Evolutionary conservation across 2,329 filamentous ascomycete genomes (phyloP), one percentile per base, ranked within the genome.

Genomic region (Hymenoscyphus scutula): DNA sequence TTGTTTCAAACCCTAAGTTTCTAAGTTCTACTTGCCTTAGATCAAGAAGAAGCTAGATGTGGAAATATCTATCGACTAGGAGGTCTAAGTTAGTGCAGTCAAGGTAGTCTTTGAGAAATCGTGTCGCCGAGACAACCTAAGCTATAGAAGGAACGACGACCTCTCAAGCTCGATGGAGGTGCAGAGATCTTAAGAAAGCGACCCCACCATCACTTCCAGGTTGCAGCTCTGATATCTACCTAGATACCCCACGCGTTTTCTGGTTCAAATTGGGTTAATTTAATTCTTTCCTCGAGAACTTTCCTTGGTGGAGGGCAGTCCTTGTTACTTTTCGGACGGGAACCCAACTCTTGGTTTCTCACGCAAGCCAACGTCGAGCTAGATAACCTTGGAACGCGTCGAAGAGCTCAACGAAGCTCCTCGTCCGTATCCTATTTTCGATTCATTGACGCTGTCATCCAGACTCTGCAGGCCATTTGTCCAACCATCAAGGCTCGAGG

Each of bases 391-490:
- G n/a, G n/a, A n/a, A n/a, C 15, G 23, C n/a, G 19, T 23, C 15
- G 11, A 19, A 13, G 25, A 25, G 11, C 23, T 51, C 23, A 25
- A 5, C 19, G 23, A 51, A 23, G 19, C 25, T 25, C 19, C 23
- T 51, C 45, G 45, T 23, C 45, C 23, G 45, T 23, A 25, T 25
- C 41, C 19, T 13, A 25, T 25, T 37, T 25, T 51, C 45, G 5
- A 25, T 48, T 51, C 45, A 51, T 51, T 25, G 23, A 51, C 11
- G 45, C 45, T 51, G 45, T 51, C 45, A 51, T 51, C 45, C 45
- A 51, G 10, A 51, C 45, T 51, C 45, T 25, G 45, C 45, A 51
- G 19, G 19, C 11, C 19, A 51, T 51, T 51, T 51, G 45, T 51
- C 45, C 45, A 51, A 51, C 45, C 8, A 10, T 15, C n/a, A 10